Conservation (phyloP, 768 basidiomycete species). For the Nevesoporus exiguus region DNA sequence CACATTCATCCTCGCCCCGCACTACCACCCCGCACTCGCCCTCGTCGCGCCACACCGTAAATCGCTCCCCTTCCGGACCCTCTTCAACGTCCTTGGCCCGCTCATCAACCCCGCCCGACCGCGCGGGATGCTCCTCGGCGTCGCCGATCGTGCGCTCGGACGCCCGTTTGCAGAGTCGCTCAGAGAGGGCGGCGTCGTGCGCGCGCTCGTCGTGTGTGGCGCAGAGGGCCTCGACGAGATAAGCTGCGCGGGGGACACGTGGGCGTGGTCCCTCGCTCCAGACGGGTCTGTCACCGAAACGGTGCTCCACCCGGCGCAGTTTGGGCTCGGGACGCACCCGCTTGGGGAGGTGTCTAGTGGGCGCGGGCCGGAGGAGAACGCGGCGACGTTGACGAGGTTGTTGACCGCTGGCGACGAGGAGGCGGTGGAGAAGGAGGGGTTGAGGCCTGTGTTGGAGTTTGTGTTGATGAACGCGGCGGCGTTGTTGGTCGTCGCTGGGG, state of each 20-base stretch:
- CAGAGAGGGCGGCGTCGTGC: conserved; percentile 66
- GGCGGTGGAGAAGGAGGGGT: conserved; percentile 29
- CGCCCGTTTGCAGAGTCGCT: conserved; percentile 75
- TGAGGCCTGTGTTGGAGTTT: conserved; percentile 75
- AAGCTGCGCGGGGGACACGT: conserved; percentile 87
- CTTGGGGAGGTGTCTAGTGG: conserved; percentile 69
- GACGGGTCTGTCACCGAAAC: conserved; percentile 62
- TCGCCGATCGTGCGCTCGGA: conserved; percentile 80
- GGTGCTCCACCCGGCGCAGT: conserved; percentile 65
- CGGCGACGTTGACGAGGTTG: conserved; percentile 63
- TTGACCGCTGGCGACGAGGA: conserved; percentile 54
- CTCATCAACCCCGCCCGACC: conserved; percentile 90
- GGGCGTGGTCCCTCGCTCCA: conserved; percentile 70
- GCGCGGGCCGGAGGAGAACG: conserved; percentile 77
- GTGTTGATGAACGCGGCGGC: conserved; percentile 91
- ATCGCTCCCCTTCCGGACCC: conserved; percentile 87
- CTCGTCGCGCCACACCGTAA: conserved; percentile 81
- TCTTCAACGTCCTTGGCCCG: conserved; percentile 95
- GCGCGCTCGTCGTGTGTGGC: conserved; percentile 92
- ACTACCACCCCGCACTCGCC: conserved; percentile 88
- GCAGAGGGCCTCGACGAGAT: conserved; percentile 92
- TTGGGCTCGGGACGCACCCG: conserved; percentile 73
- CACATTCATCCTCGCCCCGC: conserved; percentile 89
- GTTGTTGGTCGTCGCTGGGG: conserved; percentile 78
- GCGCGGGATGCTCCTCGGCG: conserved; percentile 85